These are phyloP conservation scores for Aspergillus quadricinctus DNA, from an alignment of 2,329 filamentous ascomycete genomes.

Conservation along the genomic window DNA sequence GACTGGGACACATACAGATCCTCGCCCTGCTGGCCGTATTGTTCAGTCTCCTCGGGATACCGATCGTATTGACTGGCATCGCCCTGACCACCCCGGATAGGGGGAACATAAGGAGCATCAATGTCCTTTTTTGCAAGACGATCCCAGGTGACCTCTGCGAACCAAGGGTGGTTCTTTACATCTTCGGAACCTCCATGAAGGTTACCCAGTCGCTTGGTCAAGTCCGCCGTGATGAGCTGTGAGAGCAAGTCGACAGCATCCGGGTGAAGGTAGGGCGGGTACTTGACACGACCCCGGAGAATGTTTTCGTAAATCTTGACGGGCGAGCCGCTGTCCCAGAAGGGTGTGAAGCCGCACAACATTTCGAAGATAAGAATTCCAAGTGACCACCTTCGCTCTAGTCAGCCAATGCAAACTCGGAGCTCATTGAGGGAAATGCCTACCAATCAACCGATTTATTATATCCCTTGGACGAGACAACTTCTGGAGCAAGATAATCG, in stretches of 20 bases:
- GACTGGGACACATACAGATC: slow-evolving; percentile 69
- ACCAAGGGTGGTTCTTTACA: slow-evolving; percentile 95
- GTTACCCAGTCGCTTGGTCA: slow-evolving; percentile 94
- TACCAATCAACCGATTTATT: slow-evolving; percentile 99
- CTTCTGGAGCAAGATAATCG: slow-evolving; percentile 94
- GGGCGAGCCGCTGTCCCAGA: slow-evolving; percentile 96
- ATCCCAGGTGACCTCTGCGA: slow-evolving; percentile 97
- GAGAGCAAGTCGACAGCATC: slow-evolving; percentile 92
- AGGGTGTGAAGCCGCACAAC: slow-evolving; percentile 97
- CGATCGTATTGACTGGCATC: slow-evolving; percentile 98
- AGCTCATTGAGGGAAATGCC: slow-evolving; percentile 34
- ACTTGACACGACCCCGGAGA: slow-evolving; percentile 90
- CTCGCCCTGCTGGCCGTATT: slow-evolving; percentile 72
- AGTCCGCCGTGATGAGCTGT: slow-evolving; percentile 86
- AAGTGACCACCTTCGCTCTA: slow-evolving; percentile 77
- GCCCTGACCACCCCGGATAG: slow-evolving; percentile 86
- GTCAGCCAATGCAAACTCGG: neutral
- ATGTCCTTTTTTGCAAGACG: slow-evolving; percentile 91
- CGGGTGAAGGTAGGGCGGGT: slow-evolving; percentile 89
- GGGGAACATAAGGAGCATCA: slow-evolving; percentile 94
- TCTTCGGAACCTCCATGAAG: slow-evolving; percentile 85
- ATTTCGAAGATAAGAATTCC: slow-evolving; percentile 99
- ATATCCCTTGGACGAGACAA: slow-evolving; percentile 98
- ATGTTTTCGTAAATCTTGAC: slow-evolving; percentile 99
- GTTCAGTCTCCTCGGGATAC: slow-evolving; percentile 94